phyloP scores from a whole-genome alignment of 2,329 filamentous ascomycete genomes.

The Karstenula rhodostoma region DNA sequence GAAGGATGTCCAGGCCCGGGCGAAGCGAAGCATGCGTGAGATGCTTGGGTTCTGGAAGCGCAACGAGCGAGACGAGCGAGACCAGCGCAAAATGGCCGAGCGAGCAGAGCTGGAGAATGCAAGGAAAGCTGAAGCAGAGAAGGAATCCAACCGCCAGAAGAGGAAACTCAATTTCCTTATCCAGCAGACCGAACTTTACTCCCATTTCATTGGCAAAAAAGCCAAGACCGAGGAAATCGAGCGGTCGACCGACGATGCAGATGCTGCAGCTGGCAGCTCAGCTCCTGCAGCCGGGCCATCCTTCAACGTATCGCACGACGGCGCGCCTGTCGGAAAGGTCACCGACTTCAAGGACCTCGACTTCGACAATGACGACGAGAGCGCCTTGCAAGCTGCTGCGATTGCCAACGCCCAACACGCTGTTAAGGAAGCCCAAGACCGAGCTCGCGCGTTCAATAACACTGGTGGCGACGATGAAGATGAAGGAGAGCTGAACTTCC shows the following conservation, averaged over 20 bases:
- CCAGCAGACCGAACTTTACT: constrained; percentile 97
- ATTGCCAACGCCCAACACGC: constrained; percentile 96
- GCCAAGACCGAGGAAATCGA: constrained; percentile 98
- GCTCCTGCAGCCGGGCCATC: constrained; percentile 51
- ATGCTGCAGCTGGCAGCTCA: constrained; percentile 54
- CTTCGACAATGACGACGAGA: constrained; percentile 95
- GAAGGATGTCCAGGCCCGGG: constrained; percentile 95
- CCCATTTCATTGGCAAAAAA: constrained; percentile 99
- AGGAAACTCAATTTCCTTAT: constrained; percentile 99
- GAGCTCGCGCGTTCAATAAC: constrained; percentile 92
- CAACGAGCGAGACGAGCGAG: constrained; percentile 96
- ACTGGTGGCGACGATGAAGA: constrained; percentile 60
- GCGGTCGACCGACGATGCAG: constrained; percentile 81
- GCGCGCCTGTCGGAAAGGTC: constrained; percentile 71
- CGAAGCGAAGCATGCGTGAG: constrained; percentile 98
- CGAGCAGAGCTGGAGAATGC: constrained; percentile 96
- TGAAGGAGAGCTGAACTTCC: constrained; percentile 99
- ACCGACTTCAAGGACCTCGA: constrained; percentile 94
- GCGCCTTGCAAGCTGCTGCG: constrained; percentile 79
- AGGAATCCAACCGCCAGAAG: constrained; percentile 96
- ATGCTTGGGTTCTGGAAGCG: constrained; percentile 99
- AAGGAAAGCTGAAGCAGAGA: constrained; percentile 94
- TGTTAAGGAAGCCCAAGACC: constrained; percentile 91
- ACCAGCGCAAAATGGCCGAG: constrained; percentile 91
- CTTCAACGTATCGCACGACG: constrained; percentile 58